Base-by-base conservation (phyloP, 331 rosid genomes). In the Telfairia occidentalis region DNA sequence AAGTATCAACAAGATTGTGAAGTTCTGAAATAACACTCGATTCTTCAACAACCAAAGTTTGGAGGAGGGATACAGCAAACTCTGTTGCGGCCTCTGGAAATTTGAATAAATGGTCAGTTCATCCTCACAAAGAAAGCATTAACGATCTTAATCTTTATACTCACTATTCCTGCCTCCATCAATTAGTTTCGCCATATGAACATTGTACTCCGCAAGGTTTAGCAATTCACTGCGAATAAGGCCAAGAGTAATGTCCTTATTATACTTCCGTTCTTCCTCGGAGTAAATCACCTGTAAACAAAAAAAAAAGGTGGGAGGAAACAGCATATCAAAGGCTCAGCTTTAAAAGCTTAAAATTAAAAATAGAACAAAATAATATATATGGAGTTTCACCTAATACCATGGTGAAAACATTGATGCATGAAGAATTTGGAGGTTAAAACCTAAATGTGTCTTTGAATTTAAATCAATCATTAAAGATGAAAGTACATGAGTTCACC, bases 151-250 rank as follows among this genome's bases (percentile, higher is more conserved):
- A 43, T 43, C 71, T 32, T 30, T 74, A 12, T 37, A 86, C 99
- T 24, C 88, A 95, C 99, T 95, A 77, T 95, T 95, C 77, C 96
- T 87, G 81, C 99, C 99, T 69, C 99, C 97, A 45, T 95, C 99
- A 82, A 90, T 89, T 77, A 90, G 96, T 85, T 95, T 95, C 53
- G 97, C 97, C 93, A 95, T 87, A 63, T 95, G 99, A 81, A 89
- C 97, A 80, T 95, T 95, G 84, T 95, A 95, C 87, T 92, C 99
- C 0, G 97, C 92, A 80, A 95, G 96, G 80, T 92, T 95, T 52
- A 95, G 81, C 82, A 92, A 81, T 87, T 92, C 99, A 80, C 91
- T 90, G 45, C 83, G 89, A 40, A 95, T 88, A 66, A 95, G 97
- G 60, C 97, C 96, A 13, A 90, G 78, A 42, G 96, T 92, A 78